phyloP scores from a whole-genome alignment of 2,329 filamentous ascomycete genomes.

The Hypoxylon sp. region DNA sequence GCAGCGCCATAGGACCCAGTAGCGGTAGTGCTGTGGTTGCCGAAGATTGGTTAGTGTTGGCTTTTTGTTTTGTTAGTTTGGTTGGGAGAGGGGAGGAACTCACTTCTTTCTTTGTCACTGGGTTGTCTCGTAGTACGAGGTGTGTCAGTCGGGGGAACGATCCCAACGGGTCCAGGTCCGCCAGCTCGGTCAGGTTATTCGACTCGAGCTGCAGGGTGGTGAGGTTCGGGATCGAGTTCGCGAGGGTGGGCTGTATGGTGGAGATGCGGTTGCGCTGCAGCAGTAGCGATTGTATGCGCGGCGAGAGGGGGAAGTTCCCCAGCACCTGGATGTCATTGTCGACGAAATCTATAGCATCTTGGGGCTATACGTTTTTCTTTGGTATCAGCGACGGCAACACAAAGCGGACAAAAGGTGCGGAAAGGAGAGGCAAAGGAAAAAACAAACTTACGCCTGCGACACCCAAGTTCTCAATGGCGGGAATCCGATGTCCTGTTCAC shows the following conservation, averaged over 20 bases:
- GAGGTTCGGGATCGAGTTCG: constrained; percentile 83
- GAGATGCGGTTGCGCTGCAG: constrained; percentile 89
- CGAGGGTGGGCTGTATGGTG: constrained; percentile 80
- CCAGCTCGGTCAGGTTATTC: constrained; percentile 85
- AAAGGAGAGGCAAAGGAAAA: constrained; percentile 16
- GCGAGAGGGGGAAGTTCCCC: constrained; percentile 92
- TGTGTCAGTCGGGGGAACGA: constrained; percentile 79
- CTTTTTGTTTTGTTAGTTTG: background rate
- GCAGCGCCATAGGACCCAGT: constrained; percentile 90
- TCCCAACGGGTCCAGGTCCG: constrained; percentile 85
- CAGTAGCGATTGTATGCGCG: constrained; percentile 86
- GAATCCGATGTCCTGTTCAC: constrained; percentile 94
- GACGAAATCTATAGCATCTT: constrained; percentile 97
- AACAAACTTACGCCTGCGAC: constrained; percentile 80
- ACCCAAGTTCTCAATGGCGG: constrained; percentile 96
- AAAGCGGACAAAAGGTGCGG: background rate
- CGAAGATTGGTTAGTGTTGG: background rate
- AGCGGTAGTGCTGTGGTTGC: constrained; percentile 81
- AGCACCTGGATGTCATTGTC: constrained; percentile 95
- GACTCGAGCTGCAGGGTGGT: constrained; percentile 83
- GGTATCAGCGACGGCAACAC: constrained; percentile 12
- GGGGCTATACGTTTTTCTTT: constrained; percentile 70
- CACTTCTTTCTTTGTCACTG: constrained; percentile 92
- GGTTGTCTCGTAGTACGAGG: constrained; percentile 85
- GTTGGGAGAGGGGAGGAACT: constrained; percentile 46